Evolutionary conservation across 2,329 filamentous ascomycete genomes (phyloP).

Genomic region (Aspergillus sergii): DNA sequence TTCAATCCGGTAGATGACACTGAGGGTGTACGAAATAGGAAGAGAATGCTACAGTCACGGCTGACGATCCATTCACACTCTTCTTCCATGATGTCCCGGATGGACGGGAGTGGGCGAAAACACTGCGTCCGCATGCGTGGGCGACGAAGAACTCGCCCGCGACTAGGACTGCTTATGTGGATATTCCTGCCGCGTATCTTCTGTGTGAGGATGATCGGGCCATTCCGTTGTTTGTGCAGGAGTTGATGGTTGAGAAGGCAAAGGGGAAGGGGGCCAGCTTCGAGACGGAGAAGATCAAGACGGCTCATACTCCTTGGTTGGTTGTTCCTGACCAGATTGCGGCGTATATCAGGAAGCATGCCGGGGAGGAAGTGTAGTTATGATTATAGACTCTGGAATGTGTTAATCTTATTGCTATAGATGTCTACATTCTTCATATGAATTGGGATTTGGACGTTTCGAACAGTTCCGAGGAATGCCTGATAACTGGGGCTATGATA

Average conservation of each 20-base stretch:
- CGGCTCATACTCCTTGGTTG: conserved; percentile 35
- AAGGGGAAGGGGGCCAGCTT: conserved; percentile 28
- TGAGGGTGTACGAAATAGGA: conserved; percentile 8
- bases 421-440: not conserved
- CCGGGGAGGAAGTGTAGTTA: not conserved
- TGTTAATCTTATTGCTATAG: not conserved
- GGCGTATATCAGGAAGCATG: conserved; percentile 22
- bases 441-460: not conserved
- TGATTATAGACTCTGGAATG: not conserved
- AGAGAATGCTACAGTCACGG: conserved; percentile 26
- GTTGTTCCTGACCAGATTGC: conserved; percentile 24
- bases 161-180: conserved; percentile 28
- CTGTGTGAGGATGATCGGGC: conserved; percentile 35
- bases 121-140: conserved; percentile 35
- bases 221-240: conserved; percentile 33
- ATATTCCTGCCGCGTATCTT: conserved; percentile 30
- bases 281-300: conserved; percentile 31
- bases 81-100: conserved; percentile 38
- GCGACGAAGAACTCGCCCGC: conserved; percentile 31
- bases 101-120: conserved; percentile 30
- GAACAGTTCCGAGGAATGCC: too few relatives aligned
- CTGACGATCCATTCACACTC: conserved; percentile 26
- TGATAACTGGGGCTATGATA: too few relatives aligned
- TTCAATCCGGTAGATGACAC: not conserved
- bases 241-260: conserved; percentile 34